Conservation (phyloP, 2,329 filamentous ascomycete genomes). For the Penicillium glabrum region DNA sequence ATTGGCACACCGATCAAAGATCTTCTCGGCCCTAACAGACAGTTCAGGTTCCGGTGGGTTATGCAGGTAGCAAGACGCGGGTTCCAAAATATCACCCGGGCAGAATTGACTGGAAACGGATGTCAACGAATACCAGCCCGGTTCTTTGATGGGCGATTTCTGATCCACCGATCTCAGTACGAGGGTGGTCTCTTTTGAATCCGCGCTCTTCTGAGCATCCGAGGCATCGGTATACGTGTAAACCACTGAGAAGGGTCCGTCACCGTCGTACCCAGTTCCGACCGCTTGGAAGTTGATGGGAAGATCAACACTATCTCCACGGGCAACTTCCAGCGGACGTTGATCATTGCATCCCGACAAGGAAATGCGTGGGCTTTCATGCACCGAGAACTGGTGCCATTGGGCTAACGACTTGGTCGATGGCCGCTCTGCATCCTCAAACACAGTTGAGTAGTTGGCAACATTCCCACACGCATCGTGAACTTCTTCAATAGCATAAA, state of each 20-base stretch:
- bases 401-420: constrained; percentile 63
- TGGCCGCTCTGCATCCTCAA: constrained; percentile 66
- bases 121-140: constrained; percentile 83
- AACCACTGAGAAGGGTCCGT: constrained; percentile 69
- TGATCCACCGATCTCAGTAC: constrained; percentile 59
- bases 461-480: constrained; percentile 87
- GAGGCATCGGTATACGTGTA: constrained; percentile 81
- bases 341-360: constrained; percentile 76
- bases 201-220: constrained; percentile 64
- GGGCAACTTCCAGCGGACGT: constrained; percentile 79
- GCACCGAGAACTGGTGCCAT: constrained; percentile 77
- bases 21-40: constrained; percentile 71
- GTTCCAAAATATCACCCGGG: constrained; percentile 84
- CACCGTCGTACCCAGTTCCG: constrained; percentile 56
- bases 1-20: constrained; percentile 92
- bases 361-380: constrained; percentile 75
- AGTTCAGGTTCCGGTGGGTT: constrained; percentile 88
- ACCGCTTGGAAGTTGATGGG: constrained; percentile 70
- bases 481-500: constrained; percentile 88
- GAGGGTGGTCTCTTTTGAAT: constrained; percentile 55
- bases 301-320: constrained; percentile 65
- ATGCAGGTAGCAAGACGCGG: constrained; percentile 85
- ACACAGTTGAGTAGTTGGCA: constrained; percentile 64
- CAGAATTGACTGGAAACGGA: constrained; percentile 79
- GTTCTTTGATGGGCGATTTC: constrained; percentile 67